Conservation (phyloP, 1,139 yeast genomes). For the Candida sojae region DNA sequence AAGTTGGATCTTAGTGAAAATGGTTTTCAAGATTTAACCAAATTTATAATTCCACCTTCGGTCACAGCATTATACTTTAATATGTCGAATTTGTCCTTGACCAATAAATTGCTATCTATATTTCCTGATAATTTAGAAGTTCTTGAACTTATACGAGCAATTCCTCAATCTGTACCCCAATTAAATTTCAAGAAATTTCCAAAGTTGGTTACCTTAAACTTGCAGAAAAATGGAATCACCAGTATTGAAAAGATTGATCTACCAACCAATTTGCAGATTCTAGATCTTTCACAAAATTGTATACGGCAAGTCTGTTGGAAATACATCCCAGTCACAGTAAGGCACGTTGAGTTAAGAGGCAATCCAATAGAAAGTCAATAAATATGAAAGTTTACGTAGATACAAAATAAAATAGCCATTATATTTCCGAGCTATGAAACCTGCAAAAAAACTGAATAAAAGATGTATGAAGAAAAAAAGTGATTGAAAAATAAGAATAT, state of each 20-base stretch:
- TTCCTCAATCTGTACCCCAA: slow-evolving; percentile 1
- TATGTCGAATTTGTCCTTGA: slow-evolving; percentile 1
- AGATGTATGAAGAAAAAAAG: background rate
- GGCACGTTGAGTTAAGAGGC: background rate
- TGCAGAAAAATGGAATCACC: slow-evolving; percentile 2
- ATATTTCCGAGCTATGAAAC: slow-evolving; percentile 4
- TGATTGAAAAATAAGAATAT: background rate
- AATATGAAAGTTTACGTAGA: background rate
- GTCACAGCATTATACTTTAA: slow-evolving; percentile 3
- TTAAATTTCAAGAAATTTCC: background rate
- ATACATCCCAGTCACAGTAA: background rate
- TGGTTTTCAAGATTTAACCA: slow-evolving; percentile 11
- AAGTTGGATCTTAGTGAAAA: slow-evolving; percentile 18
- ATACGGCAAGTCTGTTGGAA: background rate
- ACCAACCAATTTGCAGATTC: background rate
- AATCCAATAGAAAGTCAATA: background rate
- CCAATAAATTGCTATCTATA: slow-evolving; percentile 1
- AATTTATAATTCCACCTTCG: slow-evolving; percentile 54
- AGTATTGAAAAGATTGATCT: background rate
- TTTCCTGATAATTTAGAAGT: slow-evolving; percentile 1
- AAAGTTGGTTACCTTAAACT: background rate
- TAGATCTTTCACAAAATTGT: slow-evolving; percentile 4
- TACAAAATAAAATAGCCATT: background rate
- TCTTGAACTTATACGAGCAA: background rate
- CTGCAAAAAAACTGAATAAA: background rate